A percentile compares a stretch with the other conserved stretches of the same genome.
Evolutionary conservation across 1,284 basidiomycete species (phyloP).

Genomic region (Sporisorium scitamineum): DNA sequence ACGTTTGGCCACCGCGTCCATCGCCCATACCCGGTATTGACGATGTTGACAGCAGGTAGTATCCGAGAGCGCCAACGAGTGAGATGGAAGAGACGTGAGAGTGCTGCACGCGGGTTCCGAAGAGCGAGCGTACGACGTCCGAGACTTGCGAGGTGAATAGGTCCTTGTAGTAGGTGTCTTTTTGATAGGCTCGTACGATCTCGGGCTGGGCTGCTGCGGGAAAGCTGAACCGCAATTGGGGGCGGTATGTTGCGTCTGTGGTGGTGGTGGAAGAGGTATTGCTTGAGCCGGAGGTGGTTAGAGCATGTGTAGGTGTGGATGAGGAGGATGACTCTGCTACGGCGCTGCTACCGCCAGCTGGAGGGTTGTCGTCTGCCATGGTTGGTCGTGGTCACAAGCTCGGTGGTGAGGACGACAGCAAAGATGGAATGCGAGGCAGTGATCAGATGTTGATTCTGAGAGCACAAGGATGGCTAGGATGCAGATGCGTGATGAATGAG

Average conservation of each 20-base stretch:
- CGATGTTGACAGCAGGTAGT: conserved; percentile 67
- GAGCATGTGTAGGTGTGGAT: not conserved
- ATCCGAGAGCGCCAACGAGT: conserved; percentile 64
- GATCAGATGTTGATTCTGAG: not conserved
- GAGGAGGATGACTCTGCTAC: not conserved
- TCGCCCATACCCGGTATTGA: conserved; percentile 38
- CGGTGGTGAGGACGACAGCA: not conserved
- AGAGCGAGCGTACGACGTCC: conserved; percentile 65
- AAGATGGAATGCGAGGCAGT: not conserved
- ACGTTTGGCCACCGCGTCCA: conserved; percentile 68
- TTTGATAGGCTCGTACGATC: conserved; percentile 49
- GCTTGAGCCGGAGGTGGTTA: not conserved
- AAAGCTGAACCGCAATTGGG: conserved; percentile 35
- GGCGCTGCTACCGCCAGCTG: conserved; percentile 1
- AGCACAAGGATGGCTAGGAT: not conserved
- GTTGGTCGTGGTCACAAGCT: not conserved
- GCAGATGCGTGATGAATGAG: not conserved
- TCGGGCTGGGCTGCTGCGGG: conserved; percentile 46
- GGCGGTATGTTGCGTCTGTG: conserved; percentile 14
- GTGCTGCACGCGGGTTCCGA: conserved; percentile 69
- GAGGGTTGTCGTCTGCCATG: conserved; percentile 26
- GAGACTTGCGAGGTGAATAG: conserved; percentile 67
- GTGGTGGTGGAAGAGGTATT: not conserved
- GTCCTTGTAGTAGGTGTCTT: conserved; percentile 67
- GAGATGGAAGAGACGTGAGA: conserved; percentile 62